A percentile compares a stretch with the other conserved stretches of the same genome.
phyloP scores from a whole-genome alignment of 1,139 yeast genomes.

The Tardiomyces digboiensis region DNA sequence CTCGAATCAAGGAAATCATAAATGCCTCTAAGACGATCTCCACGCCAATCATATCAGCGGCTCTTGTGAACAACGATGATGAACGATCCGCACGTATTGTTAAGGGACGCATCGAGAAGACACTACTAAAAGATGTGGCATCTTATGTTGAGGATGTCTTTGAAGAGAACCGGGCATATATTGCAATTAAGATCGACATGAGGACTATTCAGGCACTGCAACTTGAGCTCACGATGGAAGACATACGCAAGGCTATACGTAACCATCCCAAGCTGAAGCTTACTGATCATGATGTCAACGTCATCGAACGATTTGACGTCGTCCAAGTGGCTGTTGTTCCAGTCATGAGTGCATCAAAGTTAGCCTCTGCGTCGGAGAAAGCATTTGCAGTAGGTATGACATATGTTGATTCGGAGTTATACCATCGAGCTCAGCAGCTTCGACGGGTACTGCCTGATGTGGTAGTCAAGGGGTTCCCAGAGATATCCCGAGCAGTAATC shows the following conservation, averaged over 20 bases:
- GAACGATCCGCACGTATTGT: slow-evolving; percentile 98
- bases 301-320: slow-evolving; percentile 49
- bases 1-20: slow-evolving; percentile 97
- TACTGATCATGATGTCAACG: slow-evolving; percentile 57
- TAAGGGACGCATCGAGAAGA: slow-evolving; percentile 94
- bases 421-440: slow-evolving; percentile 82
- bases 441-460: slow-evolving; percentile 79
- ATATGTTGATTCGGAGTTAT: slow-evolving; percentile 50
- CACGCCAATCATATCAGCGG: slow-evolving; percentile 95
- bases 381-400: slow-evolving; percentile 24
- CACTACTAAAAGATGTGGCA: slow-evolving; percentile 77
- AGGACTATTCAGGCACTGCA: slow-evolving; percentile 83
- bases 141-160: slow-evolving; percentile 91
- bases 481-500: slow-evolving; percentile 91
- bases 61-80: slow-evolving; percentile 84
- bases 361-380: slow-evolving; percentile 8
- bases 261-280: slow-evolving; percentile 88
- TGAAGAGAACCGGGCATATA: slow-evolving; percentile 65
- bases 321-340: slow-evolving; percentile 75
- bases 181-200: slow-evolving; percentile 76
- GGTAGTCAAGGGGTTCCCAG: slow-evolving; percentile 88
- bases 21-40: slow-evolving; percentile 94
- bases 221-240: slow-evolving; percentile 76
- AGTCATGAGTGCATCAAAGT: slow-evolving; percentile 31
- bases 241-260: slow-evolving; percentile 75